Percentiles rank a stretch among this genome's conserved stretches.
Conservation (phyloP, 2,329 filamentous ascomycete genomes). For the Xylaria sp. region DNA sequence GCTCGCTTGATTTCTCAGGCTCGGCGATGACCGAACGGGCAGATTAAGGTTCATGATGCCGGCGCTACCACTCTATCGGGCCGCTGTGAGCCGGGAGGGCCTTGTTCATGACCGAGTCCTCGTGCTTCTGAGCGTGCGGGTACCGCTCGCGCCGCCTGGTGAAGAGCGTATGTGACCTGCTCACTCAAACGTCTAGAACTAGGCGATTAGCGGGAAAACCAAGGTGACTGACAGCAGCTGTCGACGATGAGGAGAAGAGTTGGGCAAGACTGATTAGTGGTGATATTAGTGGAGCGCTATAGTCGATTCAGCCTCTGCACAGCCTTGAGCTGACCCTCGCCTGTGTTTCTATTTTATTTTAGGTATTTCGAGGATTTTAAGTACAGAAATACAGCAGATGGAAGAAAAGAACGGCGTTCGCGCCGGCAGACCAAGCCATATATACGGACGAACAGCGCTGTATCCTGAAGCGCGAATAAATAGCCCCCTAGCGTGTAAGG, state of each 20-base stretch:
- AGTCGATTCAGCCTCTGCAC: conserved; percentile 16
- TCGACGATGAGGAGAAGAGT: conserved; percentile 12
- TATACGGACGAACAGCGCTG: not conserved
- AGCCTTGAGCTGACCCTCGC: conserved; percentile 11
- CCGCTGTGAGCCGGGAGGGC: conserved; percentile 3
- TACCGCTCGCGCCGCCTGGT: not conserved
- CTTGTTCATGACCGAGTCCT: conserved; percentile 22
- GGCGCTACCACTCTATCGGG: not conserved
- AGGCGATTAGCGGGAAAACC: not conserved
- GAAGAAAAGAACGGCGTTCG: not conserved
- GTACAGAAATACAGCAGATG: no score
- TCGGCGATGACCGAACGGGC: conserved; percentile 54
- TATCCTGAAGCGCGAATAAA: not conserved
- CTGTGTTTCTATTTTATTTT: not conserved
- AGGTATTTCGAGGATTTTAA: no score
- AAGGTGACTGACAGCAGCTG: conserved; percentile 11
- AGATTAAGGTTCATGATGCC: conserved; percentile 56
- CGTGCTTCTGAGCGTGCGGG: not conserved
- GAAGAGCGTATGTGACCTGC: not conserved
- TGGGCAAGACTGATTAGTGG: conserved; percentile 2
- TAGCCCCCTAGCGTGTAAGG: not conserved
- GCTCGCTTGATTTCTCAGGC: conserved; percentile 60
- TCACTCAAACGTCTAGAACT: not conserved
- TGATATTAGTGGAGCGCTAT: conserved; percentile 25
- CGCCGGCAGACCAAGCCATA: not conserved